phyloP scores from a whole-genome alignment of 129 eudicot genomes.

The Escallonia herrerae region DNA sequence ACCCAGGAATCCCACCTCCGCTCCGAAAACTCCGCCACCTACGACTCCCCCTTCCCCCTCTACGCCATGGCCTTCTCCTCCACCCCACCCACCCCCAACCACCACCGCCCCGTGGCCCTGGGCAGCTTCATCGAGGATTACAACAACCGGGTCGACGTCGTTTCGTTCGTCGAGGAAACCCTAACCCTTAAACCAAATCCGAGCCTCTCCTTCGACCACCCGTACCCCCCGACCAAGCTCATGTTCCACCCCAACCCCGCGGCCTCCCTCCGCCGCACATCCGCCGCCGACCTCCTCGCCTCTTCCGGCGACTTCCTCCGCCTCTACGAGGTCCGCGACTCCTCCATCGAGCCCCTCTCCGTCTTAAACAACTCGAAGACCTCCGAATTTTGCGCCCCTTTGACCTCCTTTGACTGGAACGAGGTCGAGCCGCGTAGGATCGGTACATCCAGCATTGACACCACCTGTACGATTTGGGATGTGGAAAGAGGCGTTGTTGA shows the following conservation, averaged over 20 bases:
- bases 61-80: constrained; percentile 50
- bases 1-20: constrained; percentile 26
- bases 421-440: constrained; percentile 41
- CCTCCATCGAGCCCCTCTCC: constrained; percentile 17
- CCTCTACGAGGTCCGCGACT: constrained; percentile 27
- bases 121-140: constrained; percentile 49
- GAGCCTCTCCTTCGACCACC: constrained; percentile 42
- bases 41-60: constrained; percentile 37
- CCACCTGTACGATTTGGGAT: constrained; percentile 43
- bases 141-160: constrained; percentile 44
- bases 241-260: constrained; percentile 36
- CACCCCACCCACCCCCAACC: constrained; percentile 16
- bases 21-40: constrained; percentile 24
- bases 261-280: not conserved
- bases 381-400: constrained; percentile 42
- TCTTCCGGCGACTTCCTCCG: constrained; percentile 59
- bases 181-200: constrained; percentile 7
- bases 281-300: constrained; percentile 23
- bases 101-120: constrained; percentile 33
- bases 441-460: constrained; percentile 51
- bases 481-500: constrained; percentile 32
- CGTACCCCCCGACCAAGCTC: constrained; percentile 60
- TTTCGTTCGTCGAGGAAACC: constrained; percentile 33
- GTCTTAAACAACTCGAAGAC: constrained; percentile 38
- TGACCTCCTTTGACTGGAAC: constrained; percentile 58